These are phyloP conservation scores for Dictyostelium firmibasis DNA, from an alignment of 78 protist genomes.

Conservation along the genomic window DNA sequence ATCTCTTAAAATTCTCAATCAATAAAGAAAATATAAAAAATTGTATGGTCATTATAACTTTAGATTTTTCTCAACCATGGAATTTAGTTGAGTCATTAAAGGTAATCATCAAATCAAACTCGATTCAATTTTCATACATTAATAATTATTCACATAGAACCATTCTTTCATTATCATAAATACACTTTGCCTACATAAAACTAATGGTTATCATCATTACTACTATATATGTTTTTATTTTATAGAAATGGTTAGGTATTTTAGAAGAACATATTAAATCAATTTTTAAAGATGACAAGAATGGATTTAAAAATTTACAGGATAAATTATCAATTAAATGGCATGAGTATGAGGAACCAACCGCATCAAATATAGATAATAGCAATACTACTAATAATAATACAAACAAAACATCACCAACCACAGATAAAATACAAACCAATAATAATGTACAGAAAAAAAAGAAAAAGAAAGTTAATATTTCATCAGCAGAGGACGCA, in stretches of 20 bases:
- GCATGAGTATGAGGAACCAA: slow-evolving; percentile 68
- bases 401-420: background rate
- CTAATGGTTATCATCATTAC: background rate
- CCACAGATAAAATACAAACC: background rate
- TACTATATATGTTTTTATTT: too few species aligned
- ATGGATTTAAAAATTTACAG: slow-evolving; percentile 2
- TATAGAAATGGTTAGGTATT: slow-evolving; percentile 69
- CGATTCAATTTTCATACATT: background rate
- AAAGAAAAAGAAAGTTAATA: slow-evolving; percentile 22
- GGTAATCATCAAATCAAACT: background rate
- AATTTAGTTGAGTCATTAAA: slow-evolving; percentile 49
- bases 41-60: slow-evolving; percentile 66
- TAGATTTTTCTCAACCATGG: slow-evolving; percentile 84
- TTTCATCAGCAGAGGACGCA: slow-evolving; percentile 23
- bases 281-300: slow-evolving; percentile 23
- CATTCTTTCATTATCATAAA: background rate
- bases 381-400: background rate
- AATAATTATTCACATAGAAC: too few species aligned
- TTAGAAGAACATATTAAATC: slow-evolving; percentile 70
- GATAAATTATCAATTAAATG: slow-evolving; percentile 61
- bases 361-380: background rate
- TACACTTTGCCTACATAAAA: background rate
- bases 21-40: slow-evolving; percentile 34
- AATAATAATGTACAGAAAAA: slow-evolving; percentile 33
- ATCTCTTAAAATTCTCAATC: slow-evolving; percentile 67